A percentile compares a stretch with the other conserved stretches of the same genome.
phyloP scores from a whole-genome alignment of 2,329 filamentous ascomycete species.

The Herpotrichia juniperi region DNA sequence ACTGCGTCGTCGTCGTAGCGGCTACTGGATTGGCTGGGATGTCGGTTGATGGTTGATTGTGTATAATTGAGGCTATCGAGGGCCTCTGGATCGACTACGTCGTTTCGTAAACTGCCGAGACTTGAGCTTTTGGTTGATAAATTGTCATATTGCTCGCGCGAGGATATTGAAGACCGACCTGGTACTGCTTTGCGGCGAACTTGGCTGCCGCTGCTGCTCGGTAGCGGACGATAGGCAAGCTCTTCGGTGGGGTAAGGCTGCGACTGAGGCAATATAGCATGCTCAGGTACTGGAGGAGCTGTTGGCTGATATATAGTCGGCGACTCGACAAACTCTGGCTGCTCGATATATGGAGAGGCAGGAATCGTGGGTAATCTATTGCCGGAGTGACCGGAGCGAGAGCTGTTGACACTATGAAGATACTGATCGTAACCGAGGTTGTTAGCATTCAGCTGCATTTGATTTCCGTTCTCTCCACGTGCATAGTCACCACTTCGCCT shows the following conservation, averaged over 20 bases:
- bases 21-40: constrained; percentile 51
- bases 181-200: constrained; percentile 49
- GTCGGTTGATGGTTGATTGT: constrained; percentile 34
- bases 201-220: constrained; percentile 29
- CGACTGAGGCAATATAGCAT: constrained; percentile 32
- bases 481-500: constrained; percentile 41
- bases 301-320: constrained; percentile 34
- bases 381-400: constrained; percentile 29
- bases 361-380: constrained; percentile 54
- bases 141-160: constrained; percentile 39
- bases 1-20: constrained; percentile 69
- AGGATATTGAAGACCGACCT: constrained; percentile 48
- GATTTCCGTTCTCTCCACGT: constrained; percentile 21
- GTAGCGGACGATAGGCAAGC: constrained; percentile 29
- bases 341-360: constrained; percentile 51
- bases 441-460: constrained; percentile 48
- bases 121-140: constrained; percentile 48
- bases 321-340: constrained; percentile 44
- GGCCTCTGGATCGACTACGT: constrained; percentile 53
- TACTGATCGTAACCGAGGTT: constrained; percentile 60
- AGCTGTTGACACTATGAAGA: constrained; percentile 52
- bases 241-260: constrained; percentile 29
- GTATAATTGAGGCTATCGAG: constrained; percentile 47
- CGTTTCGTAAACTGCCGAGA: constrained; percentile 51
- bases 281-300: constrained; percentile 45